These are phyloP conservation scores for Cordyceps pruinosa DNA, from an alignment of 2,329 filamentous ascomycete genomes.

Conservation along the genomic window DNA sequence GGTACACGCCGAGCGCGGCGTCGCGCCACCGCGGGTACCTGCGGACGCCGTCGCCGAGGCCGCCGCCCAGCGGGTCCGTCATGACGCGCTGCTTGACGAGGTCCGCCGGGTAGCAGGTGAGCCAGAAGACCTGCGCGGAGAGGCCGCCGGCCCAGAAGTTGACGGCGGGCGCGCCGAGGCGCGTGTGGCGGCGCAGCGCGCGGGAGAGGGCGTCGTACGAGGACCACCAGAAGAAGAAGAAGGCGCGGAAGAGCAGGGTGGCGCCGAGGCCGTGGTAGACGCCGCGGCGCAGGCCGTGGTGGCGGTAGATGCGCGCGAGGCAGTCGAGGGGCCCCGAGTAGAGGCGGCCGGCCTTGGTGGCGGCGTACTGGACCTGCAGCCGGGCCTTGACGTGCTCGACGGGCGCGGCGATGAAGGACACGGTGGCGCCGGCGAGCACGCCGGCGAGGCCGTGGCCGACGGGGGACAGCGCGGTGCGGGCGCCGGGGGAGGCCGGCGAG, in stretches of 20 bases:
- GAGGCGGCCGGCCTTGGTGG: conserved; percentile 65
- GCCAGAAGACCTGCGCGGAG: conserved; percentile 90
- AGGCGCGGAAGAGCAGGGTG: conserved; percentile 80
- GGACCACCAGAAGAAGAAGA: conserved; percentile 99
- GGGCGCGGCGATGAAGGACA: conserved; percentile 86
- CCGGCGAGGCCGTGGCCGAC: conserved; percentile 85
- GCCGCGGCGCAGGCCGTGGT: conserved; percentile 70
- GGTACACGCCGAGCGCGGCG: conserved; percentile 69
- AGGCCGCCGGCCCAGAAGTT: conserved; percentile 98
- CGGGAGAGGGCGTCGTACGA: conserved; percentile 81
- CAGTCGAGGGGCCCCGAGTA: conserved; percentile 89
- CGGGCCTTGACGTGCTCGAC: conserved; percentile 94
- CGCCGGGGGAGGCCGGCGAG: conserved; percentile 18
- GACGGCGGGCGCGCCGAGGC: conserved; percentile 66
- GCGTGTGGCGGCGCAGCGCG: conserved; percentile 58
- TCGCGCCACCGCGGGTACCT: conserved; percentile 71
- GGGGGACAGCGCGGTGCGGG: conserved; percentile 51
- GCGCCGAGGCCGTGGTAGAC: conserved; percentile 81
- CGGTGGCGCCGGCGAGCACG: conserved; percentile 78
- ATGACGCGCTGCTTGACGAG: conserved; percentile 96
- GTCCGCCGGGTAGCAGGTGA: conserved; percentile 84
- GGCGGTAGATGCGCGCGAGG: conserved; percentile 57
- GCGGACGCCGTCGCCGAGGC: conserved; percentile 57
- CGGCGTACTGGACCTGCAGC: conserved; percentile 88
- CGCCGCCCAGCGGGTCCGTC: conserved; percentile 80